Base-by-base conservation (phyloP, 2,329 filamentous ascomycete genomes). In the Rutstroemia sp. region DNA sequence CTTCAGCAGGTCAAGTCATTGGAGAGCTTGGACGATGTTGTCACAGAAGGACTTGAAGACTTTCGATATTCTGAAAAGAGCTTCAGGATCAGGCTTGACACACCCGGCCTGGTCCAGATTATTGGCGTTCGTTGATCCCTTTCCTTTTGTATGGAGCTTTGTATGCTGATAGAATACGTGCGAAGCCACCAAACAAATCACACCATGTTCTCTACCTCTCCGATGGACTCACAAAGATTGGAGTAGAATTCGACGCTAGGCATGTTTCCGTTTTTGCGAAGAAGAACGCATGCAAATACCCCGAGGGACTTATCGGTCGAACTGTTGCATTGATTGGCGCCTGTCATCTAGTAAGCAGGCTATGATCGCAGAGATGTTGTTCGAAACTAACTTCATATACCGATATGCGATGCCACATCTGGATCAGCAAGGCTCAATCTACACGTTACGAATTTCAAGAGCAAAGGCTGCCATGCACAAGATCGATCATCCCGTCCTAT, bases 391-490 rank as follows among this genome's bases (percentile, higher is more conserved):
- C 39, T 42, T 42, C 16, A 42, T n/a, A n/a, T 42, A 42, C 39
- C 8, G n/a, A 2, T 17, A 14, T 12, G 19, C 25, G 21, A 38
- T 14, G 16, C 36, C 12, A 21, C 44, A 19, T n/a, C 16, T 4
- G 39, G 17, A n/a, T 19, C 39, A n/a, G 17, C 39, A n/a, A 19
- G 17, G 16, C 39, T 56, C 6, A 34, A 6, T 25, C 45, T 59
- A 16, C 38, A 21, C 4, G 46, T 57, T 0, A 44, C 39, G 30
- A 19, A 19, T 4, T 58, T 56, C 30, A 54, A 53, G 23, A 27
- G 45, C 16, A 45, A 19, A 48, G 53, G 59, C 42, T 61, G 58
- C 59, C 60, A 58, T 42, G 39, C 39, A 42, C 16, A 42, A 19
- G 17, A 19, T n/a, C 16, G 39, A n/a, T 42, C 17, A 42, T 19